Percentiles rank a stretch among this genome's conserved stretches.
These are phyloP conservation scores for Colletotrichum liaoningense DNA, from an alignment of 2,329 filamentous ascomycete genomes.

Conservation along the genomic window DNA sequence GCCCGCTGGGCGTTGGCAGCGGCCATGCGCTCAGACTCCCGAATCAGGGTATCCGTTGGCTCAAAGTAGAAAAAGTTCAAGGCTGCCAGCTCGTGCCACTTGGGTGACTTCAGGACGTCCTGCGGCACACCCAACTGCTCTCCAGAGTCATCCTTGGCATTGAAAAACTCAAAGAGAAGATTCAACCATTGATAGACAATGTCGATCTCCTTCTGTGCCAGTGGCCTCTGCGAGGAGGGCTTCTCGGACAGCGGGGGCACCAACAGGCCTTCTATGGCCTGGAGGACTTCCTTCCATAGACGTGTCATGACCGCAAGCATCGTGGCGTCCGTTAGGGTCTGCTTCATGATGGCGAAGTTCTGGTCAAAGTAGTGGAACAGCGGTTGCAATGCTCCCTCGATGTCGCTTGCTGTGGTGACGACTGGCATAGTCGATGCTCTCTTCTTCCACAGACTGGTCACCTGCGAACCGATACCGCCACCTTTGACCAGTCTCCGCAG, in stretches of 20 bases:
- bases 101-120: slow-evolving; percentile 93
- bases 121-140: slow-evolving; percentile 89
- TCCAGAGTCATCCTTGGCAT: slow-evolving; percentile 86
- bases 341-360: slow-evolving; percentile 99
- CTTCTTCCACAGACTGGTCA: slow-evolving; percentile 77
- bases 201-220: slow-evolving; percentile 90
- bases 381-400: slow-evolving; percentile 84
- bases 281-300: slow-evolving; percentile 96
- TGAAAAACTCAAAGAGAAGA: slow-evolving; percentile 93
- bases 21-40: slow-evolving; percentile 96
- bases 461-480: slow-evolving; percentile 75
- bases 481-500: slow-evolving; percentile 79
- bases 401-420: slow-evolving; percentile 75
- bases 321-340: slow-evolving; percentile 92
- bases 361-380: slow-evolving; percentile 97
- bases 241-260: slow-evolving; percentile 97
- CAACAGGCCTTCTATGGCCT: slow-evolving; percentile 88
- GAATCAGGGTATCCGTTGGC: slow-evolving; percentile 87
- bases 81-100: slow-evolving; percentile 97
- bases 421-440: slow-evolving; percentile 62
- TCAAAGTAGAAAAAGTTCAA: slow-evolving; percentile 99
- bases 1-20: slow-evolving; percentile 82
- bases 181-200: slow-evolving; percentile 96
- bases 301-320: slow-evolving; percentile 99
- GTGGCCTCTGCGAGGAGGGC: slow-evolving; percentile 83